These are phyloP conservation scores for Fusarium dlaminii DNA, from an alignment of 2,329 filamentous ascomycete genomes.

Conservation along the genomic window DNA sequence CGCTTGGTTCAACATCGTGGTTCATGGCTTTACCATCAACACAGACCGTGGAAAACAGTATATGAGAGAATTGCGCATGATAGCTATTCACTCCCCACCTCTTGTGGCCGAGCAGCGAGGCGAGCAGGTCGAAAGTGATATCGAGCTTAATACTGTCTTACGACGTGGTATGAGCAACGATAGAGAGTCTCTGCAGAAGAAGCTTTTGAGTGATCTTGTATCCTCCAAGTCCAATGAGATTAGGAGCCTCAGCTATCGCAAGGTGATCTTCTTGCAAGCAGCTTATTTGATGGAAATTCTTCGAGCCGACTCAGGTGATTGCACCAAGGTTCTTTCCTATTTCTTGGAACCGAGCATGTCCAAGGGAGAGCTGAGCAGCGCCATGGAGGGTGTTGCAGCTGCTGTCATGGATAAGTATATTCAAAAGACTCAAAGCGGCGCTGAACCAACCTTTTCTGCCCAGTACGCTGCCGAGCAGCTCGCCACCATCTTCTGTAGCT, in stretches of 20 bases:
- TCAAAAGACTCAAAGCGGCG: constrained; percentile 75
- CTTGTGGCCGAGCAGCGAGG: constrained; percentile 88
- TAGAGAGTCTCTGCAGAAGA: constrained; percentile 82
- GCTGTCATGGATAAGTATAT: constrained; percentile 84
- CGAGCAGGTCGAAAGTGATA: constrained; percentile 92
- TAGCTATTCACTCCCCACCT: constrained; percentile 88
- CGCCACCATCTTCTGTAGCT: constrained; percentile 83
- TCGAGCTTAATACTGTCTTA: constrained; percentile 94
- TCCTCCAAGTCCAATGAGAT: constrained; percentile 83
- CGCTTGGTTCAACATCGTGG: constrained; percentile 97
- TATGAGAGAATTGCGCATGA: constrained; percentile 78
- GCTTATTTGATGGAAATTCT: constrained; percentile 90
- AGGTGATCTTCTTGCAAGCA: constrained; percentile 91
- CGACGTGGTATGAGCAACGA: constrained; percentile 85
- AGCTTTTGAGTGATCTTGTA: constrained; percentile 75
- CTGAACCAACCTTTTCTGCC: constrained; percentile 83
- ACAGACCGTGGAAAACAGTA: constrained; percentile 79
- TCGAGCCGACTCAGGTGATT: constrained; percentile 86
- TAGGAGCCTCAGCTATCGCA: constrained; percentile 83
- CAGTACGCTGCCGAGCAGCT: constrained; percentile 91
- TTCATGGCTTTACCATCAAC: constrained; percentile 85
- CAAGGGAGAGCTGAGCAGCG: constrained; percentile 68
- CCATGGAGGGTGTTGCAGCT: constrained; percentile 71
- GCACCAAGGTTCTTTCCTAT: constrained; percentile 88
- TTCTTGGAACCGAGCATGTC: constrained; percentile 92